Evolutionary conservation across 345 rosid genomes (phyloP).

Genomic region (Syzygium oleosum): DNA sequence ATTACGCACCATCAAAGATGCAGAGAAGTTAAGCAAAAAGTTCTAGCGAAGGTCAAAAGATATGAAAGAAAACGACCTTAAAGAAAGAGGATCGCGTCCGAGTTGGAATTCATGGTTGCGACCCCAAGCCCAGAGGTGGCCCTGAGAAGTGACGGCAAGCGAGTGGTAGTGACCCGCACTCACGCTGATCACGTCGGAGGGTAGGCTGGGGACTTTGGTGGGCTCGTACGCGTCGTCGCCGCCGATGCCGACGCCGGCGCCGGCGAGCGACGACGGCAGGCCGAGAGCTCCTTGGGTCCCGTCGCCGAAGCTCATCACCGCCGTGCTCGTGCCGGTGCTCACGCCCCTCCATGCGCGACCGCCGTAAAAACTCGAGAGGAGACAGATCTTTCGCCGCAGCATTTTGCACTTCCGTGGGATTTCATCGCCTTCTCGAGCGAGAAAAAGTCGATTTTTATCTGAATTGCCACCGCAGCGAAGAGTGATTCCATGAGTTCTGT

Average conservation of each 20-base stretch:
- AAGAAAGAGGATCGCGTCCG: slow-evolving; percentile 38
- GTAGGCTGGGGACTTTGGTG: slow-evolving; percentile 39
- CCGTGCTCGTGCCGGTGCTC: slow-evolving; percentile 10
- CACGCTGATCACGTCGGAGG: slow-evolving; percentile 39
- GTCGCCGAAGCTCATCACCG: slow-evolving; percentile 87
- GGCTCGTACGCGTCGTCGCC: slow-evolving; percentile 67
- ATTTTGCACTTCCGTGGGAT: not conserved
- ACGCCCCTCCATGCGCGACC: not conserved
- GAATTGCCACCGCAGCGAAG: too few species aligned
- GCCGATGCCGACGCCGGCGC: slow-evolving; percentile 38
- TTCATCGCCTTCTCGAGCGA: not conserved
- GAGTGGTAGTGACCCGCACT: slow-evolving; percentile 88
- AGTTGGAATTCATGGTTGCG: slow-evolving; percentile 77
- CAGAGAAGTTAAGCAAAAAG: not conserved
- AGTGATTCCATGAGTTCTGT: too few species aligned
- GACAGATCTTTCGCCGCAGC: not conserved
- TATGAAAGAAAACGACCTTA: slow-evolving; percentile 16
- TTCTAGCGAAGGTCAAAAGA: not conserved
- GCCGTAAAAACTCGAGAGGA: not conserved
- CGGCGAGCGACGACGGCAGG: slow-evolving; percentile 33
- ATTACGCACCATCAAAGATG: not conserved
- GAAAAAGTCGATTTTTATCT: not conserved
- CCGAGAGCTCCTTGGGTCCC: slow-evolving; percentile 82
- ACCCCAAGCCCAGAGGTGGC: slow-evolving; percentile 89
- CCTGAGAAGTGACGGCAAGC: slow-evolving; percentile 70